Base-by-base conservation (phyloP, 1,139 yeast species). In the Candida sanyaensis region DNA sequence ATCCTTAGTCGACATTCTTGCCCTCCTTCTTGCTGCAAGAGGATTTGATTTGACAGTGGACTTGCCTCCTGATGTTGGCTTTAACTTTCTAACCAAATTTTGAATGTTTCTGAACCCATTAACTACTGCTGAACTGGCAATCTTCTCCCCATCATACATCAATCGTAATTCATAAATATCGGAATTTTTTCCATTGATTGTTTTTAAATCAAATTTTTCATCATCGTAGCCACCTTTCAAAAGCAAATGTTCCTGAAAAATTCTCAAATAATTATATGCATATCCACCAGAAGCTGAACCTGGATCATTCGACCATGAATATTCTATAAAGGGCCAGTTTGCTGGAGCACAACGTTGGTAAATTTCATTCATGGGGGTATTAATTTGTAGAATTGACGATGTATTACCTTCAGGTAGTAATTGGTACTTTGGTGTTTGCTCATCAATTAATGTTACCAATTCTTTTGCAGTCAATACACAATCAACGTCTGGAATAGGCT, bases 91-190 rank as follows among this genome's bases (percentile, higher is more conserved):
- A 8, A 92, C 97, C 61, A 93, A 70, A 64, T 93, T 93, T 63
- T 95, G 99, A 55, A 93, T 93, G 64, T 95, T 95, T 57, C 96
- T 78, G 66, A 93, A 93, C 33, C 98, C 98, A 63, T 92, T 91
- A 1, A 93, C 83, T 33, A 90, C 83, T 1, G 93, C 92, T 2
- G 89, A 80, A 24, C 85, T 75, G 0, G 86, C 93, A 1, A 87
- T 52, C 6, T 72, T 65, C 7, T 61, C 57, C 1, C 61, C 63
- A 8, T 64, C 60, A 39, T 68, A 62, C 43, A 57, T 32, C 29
- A 93, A 69, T 31, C 86, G 73, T 59, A 83, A 73, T 63, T 92
- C 98, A 47, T 78, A 76, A 28, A 88, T 78, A 62, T 93, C 98
- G 2, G 81, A 62, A 64, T 92, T 93, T 54, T 86, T 80, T 2